Evolutionary conservation across 257 asterid species (phyloP).

Genomic region (Verbascum thapsus): DNA sequence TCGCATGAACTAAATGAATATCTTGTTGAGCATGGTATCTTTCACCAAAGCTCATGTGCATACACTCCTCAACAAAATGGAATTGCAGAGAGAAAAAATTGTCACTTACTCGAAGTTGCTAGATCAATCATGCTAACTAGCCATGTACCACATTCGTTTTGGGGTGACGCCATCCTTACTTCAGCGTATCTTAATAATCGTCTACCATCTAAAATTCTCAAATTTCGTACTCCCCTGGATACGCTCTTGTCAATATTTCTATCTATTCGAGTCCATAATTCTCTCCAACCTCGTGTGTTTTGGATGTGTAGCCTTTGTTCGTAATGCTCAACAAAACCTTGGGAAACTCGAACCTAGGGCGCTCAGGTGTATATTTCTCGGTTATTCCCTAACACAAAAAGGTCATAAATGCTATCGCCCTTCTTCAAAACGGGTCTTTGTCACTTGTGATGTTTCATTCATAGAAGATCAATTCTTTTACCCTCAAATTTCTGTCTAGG

Average conservation of each 20-base stretch:
- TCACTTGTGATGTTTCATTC: slow-evolving; percentile 15
- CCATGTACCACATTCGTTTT: slow-evolving; percentile 7
- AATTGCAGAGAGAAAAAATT: slow-evolving; percentile 15
- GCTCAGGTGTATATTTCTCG: background rate
- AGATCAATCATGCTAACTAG: slow-evolving; percentile 13
- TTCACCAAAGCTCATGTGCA: slow-evolving; percentile 3
- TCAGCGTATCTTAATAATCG: background rate
- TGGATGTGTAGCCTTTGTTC: background rate
- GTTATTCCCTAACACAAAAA: slow-evolving; percentile 17
- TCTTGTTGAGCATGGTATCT: background rate
- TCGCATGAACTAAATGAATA: background rate
- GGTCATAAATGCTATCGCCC: slow-evolving; percentile 28
- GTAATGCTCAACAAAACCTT: background rate
- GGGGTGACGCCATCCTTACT: background rate
- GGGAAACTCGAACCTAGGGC: slow-evolving; percentile 16
- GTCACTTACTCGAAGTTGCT: slow-evolving; percentile 10
- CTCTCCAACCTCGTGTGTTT: background rate
- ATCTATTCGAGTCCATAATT: too few relatives aligned
- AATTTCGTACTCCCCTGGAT: background rate
- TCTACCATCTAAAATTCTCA: background rate
- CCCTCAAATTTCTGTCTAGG: background rate
- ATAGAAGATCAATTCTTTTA: slow-evolving; percentile 14
- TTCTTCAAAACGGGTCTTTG: background rate
- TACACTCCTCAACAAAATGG: slow-evolving; percentile 14
- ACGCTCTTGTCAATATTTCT: background rate